Percentiles rank a stretch among this genome's conserved stretches.
Evolutionary conservation across 768 basidiomycete species (phyloP).

Genomic region (Daedaleopsis nitida): DNA sequence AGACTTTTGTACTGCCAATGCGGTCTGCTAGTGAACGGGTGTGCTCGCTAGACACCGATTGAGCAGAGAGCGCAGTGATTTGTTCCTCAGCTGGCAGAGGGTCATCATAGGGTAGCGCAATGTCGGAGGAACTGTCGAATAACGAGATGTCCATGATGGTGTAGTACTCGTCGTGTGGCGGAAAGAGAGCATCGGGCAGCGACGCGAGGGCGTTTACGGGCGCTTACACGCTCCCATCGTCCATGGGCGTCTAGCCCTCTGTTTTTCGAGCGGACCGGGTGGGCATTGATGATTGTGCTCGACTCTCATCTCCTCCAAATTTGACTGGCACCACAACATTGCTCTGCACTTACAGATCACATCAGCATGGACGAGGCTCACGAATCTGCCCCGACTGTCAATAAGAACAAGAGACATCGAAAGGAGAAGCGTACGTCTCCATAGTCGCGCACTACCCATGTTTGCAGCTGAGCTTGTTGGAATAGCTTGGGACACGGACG

Average conservation of each 20-base stretch:
- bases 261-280: no score
- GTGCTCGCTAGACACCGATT: conserved; percentile 43
- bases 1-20: conserved; percentile 76
- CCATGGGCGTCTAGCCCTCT: no score
- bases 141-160: conserved; percentile 52
- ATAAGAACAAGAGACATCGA: conserved; percentile 86
- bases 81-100: conserved; percentile 56
- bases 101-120: conserved; percentile 54
- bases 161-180: not conserved
- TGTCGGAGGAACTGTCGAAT: not conserved
- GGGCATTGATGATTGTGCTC: no score
- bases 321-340: not conserved
- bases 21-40: conserved; percentile 52
- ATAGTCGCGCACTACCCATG: not conserved
- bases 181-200: not conserved
- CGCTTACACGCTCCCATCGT: not conserved
- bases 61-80: conserved; percentile 44
- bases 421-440: conserved; percentile 88
- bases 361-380: conserved; percentile 1
- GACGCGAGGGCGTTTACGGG: not conserved
- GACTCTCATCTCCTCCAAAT: not conserved
- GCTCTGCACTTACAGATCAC: no score
- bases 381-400: conserved; percentile 42
- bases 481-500: conserved; percentile 97
- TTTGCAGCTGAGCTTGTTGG: conserved; percentile 13